Base-by-base conservation (phyloP, 352 stramenopile species). In the Saprolegnia diclina region DNA sequence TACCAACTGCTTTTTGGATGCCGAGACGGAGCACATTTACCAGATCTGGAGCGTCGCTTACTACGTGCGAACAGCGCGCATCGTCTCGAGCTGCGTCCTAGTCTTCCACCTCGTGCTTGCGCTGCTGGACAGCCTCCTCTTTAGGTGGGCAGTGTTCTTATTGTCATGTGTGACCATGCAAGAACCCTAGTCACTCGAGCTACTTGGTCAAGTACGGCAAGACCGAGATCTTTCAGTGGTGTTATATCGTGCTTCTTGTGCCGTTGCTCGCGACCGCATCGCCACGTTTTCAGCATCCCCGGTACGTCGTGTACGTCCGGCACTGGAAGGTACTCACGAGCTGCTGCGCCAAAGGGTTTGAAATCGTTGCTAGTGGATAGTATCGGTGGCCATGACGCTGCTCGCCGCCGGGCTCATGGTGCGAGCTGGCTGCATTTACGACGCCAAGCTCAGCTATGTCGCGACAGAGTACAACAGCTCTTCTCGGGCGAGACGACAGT, bases 11-110 rank as follows among this genome's bases (percentile, higher is more conserved):
- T 66, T 56, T 22, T 38, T 56, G 7, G 40, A 40, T 9, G n/a
- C 4, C 14, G 18, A 24, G 18, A 66, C n/a, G 18, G 57, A 66
- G 40, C n/a, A 14, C n/a, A 18, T 40, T 6, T 66, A 54, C 22
- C 57, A 66, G n/a, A 54, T 24, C 18, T 66, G 57, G 57, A 66
- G 57, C 38, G 22, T 53, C 18, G 57, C 57, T 1, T 66, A 42
- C 57, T 66, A 66, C 38, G 22, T 26, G 40, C 16, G 21, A 0
- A 37, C 57, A 9, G 57, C 57, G 4, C 19, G 44, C 11, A 40
- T 35, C 10, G 5, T 66, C 13, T 40, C 53, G 57, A 9, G 19
- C n/a, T 53, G 37, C 40, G 57, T 66, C 19, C n/a, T 54, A 5
- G 16, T 55, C 19, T 48, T 66, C 38, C 57, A 66, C 40, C 11